phyloP scores from a whole-genome alignment of 1,139 yeast genomes.

The Candida pseudoviswanathii region DNA sequence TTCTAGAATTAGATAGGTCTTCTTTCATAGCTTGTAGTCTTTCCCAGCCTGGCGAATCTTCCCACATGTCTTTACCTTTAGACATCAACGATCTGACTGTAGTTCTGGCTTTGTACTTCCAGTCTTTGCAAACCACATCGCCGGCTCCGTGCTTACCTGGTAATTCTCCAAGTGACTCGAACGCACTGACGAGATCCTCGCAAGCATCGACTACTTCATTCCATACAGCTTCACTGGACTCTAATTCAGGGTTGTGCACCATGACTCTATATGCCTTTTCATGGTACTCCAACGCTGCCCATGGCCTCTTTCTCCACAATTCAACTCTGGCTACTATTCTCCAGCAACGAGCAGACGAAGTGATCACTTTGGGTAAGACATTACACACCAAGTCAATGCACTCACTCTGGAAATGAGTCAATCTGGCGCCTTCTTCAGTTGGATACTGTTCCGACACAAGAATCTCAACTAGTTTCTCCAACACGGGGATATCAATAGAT shows the following conservation, averaged over 20 bases:
- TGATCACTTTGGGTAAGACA: constrained; percentile 67
- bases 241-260: constrained; percentile 65
- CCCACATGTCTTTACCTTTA: constrained; percentile 80
- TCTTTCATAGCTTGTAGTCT: constrained; percentile 57
- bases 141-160: constrained; percentile 88
- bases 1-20: constrained; percentile 25
- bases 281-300: constrained; percentile 84
- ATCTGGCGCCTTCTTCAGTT: constrained; percentile 35
- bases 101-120: constrained; percentile 84
- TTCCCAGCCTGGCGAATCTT: constrained; percentile 78
- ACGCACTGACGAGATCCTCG: constrained; percentile 80
- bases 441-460: constrained; percentile 58
- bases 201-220: constrained; percentile 80
- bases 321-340: constrained; percentile 81
- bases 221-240: constrained; percentile 67
- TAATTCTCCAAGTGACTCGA: constrained; percentile 80
- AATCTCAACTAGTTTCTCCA: constrained; percentile 73
- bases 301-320: constrained; percentile 83
- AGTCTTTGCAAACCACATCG: constrained; percentile 83
- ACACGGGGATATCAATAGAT: constrained; percentile 72
- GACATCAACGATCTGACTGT: constrained; percentile 75
- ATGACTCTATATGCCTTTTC: constrained; percentile 85
- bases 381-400: constrained; percentile 72
- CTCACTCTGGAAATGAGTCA: constrained; percentile 62
- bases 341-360: constrained; percentile 78